These are phyloP conservation scores for Lentinula novae-zelandiae DNA, from an alignment of 1,284 basidiomycete species.

Conservation along the genomic window DNA sequence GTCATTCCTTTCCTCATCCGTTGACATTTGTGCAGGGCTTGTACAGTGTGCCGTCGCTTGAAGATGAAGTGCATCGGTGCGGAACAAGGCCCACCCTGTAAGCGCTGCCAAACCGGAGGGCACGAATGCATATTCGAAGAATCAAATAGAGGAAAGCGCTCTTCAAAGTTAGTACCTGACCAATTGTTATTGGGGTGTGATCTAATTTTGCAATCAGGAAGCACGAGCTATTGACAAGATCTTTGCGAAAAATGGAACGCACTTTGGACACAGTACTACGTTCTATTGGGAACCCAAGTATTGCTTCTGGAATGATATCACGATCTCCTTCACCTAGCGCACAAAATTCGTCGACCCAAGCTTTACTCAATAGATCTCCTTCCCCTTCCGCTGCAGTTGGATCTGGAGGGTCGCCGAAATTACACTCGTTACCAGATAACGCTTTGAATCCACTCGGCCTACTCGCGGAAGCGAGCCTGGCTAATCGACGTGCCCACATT, in stretches of 20 bases:
- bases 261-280: slow-evolving; percentile 86
- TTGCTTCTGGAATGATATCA: slow-evolving; percentile 75
- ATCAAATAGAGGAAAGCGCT: slow-evolving; percentile 90
- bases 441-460: slow-evolving; percentile 87
- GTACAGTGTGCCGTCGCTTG: slow-evolving; percentile 90
- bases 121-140: slow-evolving; percentile 96
- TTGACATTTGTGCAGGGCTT: slow-evolving; percentile 56
- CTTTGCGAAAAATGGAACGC: slow-evolving; percentile 90
- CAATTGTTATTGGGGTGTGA: not conserved
- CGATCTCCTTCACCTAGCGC: slow-evolving; percentile 73
- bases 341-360: slow-evolving; percentile 53
- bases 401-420: slow-evolving; percentile 54
- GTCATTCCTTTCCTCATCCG: not conserved
- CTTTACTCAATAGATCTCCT: slow-evolving; percentile 51
- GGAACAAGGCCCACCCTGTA: slow-evolving; percentile 90
- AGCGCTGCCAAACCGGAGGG: slow-evolving; percentile 74
- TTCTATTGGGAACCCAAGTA: slow-evolving; percentile 78
- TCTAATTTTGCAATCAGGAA: slow-evolving; percentile 44
- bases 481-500: slow-evolving; percentile 67
- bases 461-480: slow-evolving; percentile 86
- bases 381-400: slow-evolving; percentile 42
- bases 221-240: slow-evolving; percentile 83
- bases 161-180: slow-evolving; percentile 62
- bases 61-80: slow-evolving; percentile 99
- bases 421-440: slow-evolving; percentile 90